phyloP scores from a whole-genome alignment of 306 rosid species.

The Fagus sylvatica region DNA sequence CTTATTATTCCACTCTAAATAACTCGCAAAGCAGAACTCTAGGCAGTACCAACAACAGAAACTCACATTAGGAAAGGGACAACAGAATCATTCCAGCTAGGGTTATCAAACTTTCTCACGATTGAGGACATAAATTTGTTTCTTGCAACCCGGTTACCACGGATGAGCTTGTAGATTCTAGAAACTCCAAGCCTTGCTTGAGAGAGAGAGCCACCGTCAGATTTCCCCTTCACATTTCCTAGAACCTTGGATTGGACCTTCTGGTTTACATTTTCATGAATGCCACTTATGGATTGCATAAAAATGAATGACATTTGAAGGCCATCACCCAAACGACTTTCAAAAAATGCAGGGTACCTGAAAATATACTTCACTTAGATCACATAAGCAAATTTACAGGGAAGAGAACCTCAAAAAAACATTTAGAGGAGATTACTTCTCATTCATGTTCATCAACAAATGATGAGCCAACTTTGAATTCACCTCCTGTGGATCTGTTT shows the following conservation, averaged over 20 bases:
- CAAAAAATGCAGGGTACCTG: slow-evolving; percentile 99
- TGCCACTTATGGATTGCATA: slow-evolving; percentile 58
- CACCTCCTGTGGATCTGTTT: slow-evolving; percentile 85
- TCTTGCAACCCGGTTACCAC: slow-evolving; percentile 84
- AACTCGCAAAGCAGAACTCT: slow-evolving; percentile 19
- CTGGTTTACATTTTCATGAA: slow-evolving; percentile 49
- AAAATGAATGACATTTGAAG: slow-evolving; percentile 93
- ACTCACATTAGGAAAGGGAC: slow-evolving; percentile 86
- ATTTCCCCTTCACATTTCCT: slow-evolving; percentile 59
- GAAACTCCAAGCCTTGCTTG: slow-evolving; percentile 97
- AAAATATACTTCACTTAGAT: slow-evolving; percentile 41
- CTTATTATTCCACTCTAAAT: slow-evolving; percentile 17
- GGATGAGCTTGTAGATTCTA: slow-evolving; percentile 97
- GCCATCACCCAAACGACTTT: slow-evolving; percentile 98
- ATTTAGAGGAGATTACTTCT: slow-evolving; percentile 59
- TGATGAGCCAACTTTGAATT: slow-evolving; percentile 92
- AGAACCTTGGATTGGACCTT: slow-evolving; percentile 51
- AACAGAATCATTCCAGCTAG: slow-evolving; percentile 63
- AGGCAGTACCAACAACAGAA: slow-evolving; percentile 18
- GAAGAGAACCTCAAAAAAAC: slow-evolving; percentile 8
- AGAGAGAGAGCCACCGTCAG: slow-evolving; percentile 61
- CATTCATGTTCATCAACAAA: slow-evolving; percentile 93
- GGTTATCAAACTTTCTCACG: slow-evolving; percentile 83
- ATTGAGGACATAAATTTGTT: slow-evolving; percentile 95
- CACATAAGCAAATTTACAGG: slow-evolving; percentile 10